These are phyloP conservation scores for Clitopilus hobsonii DNA, from an alignment of 768 basidiomycete species.

Conservation along the genomic window DNA sequence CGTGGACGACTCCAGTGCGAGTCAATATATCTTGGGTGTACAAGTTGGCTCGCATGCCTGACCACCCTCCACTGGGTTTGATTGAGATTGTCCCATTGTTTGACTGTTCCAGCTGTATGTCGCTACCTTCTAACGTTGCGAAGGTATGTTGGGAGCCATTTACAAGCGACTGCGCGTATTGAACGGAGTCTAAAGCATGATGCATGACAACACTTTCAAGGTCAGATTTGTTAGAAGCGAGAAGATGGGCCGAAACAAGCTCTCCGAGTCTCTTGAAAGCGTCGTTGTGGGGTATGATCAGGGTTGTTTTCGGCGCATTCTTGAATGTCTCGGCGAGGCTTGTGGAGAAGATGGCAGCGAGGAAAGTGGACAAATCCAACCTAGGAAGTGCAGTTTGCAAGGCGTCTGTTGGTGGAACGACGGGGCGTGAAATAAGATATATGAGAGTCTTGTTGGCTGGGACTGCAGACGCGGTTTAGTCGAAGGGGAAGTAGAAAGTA, in stretches of 20 bases:
- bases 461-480: slow-evolving; percentile 39
- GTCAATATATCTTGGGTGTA: slow-evolving; percentile 70
- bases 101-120: slow-evolving; percentile 62
- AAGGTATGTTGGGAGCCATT: slow-evolving; percentile 71
- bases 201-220: slow-evolving; percentile 83
- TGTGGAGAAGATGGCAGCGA: slow-evolving; percentile 87
- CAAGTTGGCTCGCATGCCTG: slow-evolving; percentile 58
- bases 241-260: slow-evolving; percentile 82
- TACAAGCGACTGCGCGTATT: slow-evolving; percentile 60
- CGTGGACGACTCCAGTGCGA: slow-evolving; percentile 86
- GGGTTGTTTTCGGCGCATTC: slow-evolving; percentile 63
- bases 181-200: slow-evolving; percentile 72
- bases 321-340: slow-evolving; percentile 69
- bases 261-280: slow-evolving; percentile 84
- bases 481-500: not conserved
- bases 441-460: slow-evolving; percentile 74
- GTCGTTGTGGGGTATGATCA: slow-evolving; percentile 85
- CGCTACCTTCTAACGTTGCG: slow-evolving; percentile 80
- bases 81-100: slow-evolving; percentile 49
- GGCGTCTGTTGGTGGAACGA: slow-evolving; percentile 78
- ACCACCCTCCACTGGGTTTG: slow-evolving; percentile 75
- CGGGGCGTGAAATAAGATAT: slow-evolving; percentile 83
- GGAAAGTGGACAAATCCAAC: slow-evolving; percentile 85
- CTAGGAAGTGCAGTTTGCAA: slow-evolving; percentile 76
- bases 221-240: slow-evolving; percentile 75